These are phyloP conservation scores for Parastagonospora nodorum DNA, from an alignment of 2,329 filamentous ascomycete species.

Conservation along the genomic window DNA sequence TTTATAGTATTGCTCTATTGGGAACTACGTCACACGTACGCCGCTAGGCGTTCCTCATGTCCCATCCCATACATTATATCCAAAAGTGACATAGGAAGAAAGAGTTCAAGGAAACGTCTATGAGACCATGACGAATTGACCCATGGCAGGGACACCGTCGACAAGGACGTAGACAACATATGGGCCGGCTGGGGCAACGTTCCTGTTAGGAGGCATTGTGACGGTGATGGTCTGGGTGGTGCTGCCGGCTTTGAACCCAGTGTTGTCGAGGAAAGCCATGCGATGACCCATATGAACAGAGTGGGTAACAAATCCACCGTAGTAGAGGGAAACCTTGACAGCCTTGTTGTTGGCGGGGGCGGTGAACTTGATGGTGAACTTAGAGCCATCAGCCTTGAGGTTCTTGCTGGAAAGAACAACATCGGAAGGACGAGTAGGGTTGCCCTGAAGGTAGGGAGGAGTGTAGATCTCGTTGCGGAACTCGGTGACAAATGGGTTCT, in stretches of 20 bases:
- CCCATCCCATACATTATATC: no score
- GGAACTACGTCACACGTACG: no score
- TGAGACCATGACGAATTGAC: conserved; percentile 56
- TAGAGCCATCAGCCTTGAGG: conserved; percentile 51
- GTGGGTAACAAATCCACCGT: conserved; percentile 66
- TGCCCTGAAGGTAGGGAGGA: conserved; percentile 63
- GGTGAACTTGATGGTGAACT: conserved; percentile 56
- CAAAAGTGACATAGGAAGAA: not conserved
- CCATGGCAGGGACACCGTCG: conserved; percentile 60
- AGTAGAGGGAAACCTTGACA: conserved; percentile 60
- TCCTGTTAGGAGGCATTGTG: conserved; percentile 60
- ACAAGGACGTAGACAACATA: conserved; percentile 65
- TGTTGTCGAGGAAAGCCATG: conserved; percentile 59
- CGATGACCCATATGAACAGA: conserved; percentile 66
- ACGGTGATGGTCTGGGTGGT: conserved; percentile 56
- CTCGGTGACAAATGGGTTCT: conserved; percentile 61
- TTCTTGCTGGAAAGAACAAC: conserved; percentile 53
- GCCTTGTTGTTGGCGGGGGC: conserved; percentile 49
- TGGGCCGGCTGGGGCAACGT: conserved; percentile 62
- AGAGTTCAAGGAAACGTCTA: conserved; percentile 13
- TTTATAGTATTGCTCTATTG: not conserved
- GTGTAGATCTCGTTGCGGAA: conserved; percentile 67
- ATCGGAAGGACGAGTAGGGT: conserved; percentile 57
- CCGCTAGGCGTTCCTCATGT: no score
- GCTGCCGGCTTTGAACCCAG: conserved; percentile 52